Evolutionary conservation across 2,329 filamentous ascomycete species (phyloP).

Genomic region (Alternaria sp.): DNA sequence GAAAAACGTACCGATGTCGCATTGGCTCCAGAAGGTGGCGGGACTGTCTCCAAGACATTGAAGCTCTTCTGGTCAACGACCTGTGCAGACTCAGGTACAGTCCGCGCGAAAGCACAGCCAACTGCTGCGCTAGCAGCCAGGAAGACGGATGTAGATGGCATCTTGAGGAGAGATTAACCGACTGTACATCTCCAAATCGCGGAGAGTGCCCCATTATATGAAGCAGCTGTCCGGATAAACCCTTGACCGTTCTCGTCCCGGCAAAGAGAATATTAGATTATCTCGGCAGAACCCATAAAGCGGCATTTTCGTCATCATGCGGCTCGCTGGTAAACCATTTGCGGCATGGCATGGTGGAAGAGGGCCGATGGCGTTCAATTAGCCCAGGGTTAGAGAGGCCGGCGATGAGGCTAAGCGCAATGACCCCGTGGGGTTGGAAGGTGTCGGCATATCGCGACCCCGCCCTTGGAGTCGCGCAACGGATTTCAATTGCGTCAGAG

Average conservation of each 20-base stretch:
- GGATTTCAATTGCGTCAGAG: neutral
- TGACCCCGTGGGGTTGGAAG: slow-evolving; percentile 6
- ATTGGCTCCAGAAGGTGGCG: slow-evolving; percentile 26
- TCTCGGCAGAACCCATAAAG: slow-evolving; percentile 1
- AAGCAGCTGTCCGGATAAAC: neutral
- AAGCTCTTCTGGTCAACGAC: slow-evolving; percentile 29
- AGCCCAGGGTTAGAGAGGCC: neutral
- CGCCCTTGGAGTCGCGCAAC: neutral
- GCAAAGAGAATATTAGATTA: neutral
- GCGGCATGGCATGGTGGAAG: neutral
- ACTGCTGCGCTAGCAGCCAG: slow-evolving; percentile 8
- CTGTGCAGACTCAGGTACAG: slow-evolving; percentile 28
- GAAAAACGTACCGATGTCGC: slow-evolving; percentile 23
- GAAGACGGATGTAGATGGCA: slow-evolving; percentile 7
- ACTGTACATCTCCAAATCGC: neutral
- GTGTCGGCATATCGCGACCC: neutral
- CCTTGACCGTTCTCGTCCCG: neutral
- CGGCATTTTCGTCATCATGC: slow-evolving; percentile 1
- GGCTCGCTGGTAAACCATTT: neutral
- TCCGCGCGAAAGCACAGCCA: slow-evolving; percentile 21
- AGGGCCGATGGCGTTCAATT: neutral
- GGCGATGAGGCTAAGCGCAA: slow-evolving; percentile 2
- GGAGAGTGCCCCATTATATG: neutral
- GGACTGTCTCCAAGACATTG: slow-evolving; percentile 27
- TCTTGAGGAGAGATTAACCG: neutral